Conservation (phyloP, 2,329 filamentous ascomycete genomes). For the Triangularia verruculosa region DNA sequence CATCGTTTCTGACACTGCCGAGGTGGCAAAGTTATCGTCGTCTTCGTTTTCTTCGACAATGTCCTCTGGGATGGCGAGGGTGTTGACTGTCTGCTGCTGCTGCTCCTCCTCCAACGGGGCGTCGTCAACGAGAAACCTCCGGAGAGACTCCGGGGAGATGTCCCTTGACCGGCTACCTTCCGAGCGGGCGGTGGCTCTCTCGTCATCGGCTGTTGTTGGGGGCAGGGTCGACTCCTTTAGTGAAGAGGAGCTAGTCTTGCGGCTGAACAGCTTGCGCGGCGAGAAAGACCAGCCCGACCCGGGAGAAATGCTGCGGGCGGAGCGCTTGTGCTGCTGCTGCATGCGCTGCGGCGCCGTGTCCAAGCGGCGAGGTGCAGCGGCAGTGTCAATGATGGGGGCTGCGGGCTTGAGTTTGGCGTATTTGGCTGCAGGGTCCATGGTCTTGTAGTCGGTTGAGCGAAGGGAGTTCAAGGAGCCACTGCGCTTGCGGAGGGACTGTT, state of each 20-base stretch:
- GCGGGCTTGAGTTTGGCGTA: constrained; percentile 66
- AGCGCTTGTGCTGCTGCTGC: constrained; percentile 37
- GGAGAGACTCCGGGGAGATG: constrained; percentile 55
- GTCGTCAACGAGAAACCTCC: constrained; percentile 51
- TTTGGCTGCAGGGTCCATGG: constrained; percentile 75
- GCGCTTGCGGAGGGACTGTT: constrained; percentile 58
- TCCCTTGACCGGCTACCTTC: constrained; percentile 47
- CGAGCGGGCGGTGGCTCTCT: constrained; percentile 25
- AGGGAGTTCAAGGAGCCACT: constrained; percentile 65
- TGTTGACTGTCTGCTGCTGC: constrained; percentile 28
- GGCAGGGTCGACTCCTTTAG: constrained; percentile 26
- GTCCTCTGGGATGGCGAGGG: constrained; percentile 44
- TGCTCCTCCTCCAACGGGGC: constrained; percentile 34
- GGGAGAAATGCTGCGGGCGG: constrained; percentile 47
- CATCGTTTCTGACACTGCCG: constrained; percentile 44
- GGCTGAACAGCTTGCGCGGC: constrained; percentile 48
- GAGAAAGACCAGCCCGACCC: constrained; percentile 45
- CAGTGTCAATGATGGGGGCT: constrained; percentile 41
- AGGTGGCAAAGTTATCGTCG: constrained; percentile 61
- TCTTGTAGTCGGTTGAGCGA: constrained; percentile 59
- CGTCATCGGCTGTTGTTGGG: constrained; percentile 32
- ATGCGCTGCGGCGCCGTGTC: constrained; percentile 33
- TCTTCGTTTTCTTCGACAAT: constrained; percentile 53
- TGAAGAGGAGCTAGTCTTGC: constrained; percentile 37
- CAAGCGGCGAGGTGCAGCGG: constrained; percentile 35